Percentiles rank a stretch among this genome's conserved stretches.
Evolutionary conservation across 78 protist species (phyloP).

Genomic region (Dictyostelium capitatum): DNA sequence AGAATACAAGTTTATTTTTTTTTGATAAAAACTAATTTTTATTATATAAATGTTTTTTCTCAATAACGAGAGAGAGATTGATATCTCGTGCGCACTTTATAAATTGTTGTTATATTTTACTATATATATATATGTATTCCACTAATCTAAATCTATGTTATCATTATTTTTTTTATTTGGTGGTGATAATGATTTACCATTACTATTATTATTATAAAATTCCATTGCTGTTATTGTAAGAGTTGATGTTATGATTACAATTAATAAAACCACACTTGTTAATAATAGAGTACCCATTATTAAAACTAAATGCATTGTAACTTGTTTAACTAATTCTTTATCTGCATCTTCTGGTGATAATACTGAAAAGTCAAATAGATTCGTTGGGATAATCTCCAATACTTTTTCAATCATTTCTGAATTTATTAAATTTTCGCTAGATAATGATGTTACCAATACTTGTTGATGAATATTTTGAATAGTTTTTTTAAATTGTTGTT

Average conservation of each 20-base stretch:
- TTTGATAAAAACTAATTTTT: too few species aligned
- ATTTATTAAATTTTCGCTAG: not conserved
- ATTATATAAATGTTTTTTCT: too few species aligned
- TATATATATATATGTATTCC: too few species aligned
- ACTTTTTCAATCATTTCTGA: slow-evolving; percentile 18
- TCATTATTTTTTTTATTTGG: not conserved
- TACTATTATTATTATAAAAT: slow-evolving; percentile 35
- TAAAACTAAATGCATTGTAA: slow-evolving; percentile 32
- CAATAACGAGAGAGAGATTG: too few species aligned
- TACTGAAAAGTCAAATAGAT: not conserved
- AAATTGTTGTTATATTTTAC: too few species aligned
- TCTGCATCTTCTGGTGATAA: slow-evolving; percentile 61
- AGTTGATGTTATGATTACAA: slow-evolving; percentile 38
- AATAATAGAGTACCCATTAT: slow-evolving; percentile 60
- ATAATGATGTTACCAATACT: not conserved
- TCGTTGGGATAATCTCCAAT: slow-evolving; percentile 18
- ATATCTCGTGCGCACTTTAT: too few species aligned
- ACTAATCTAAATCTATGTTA: not conserved
- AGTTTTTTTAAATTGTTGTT: not conserved
- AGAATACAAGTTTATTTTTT: too few species aligned
- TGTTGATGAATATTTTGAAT: slow-evolving; percentile 26
- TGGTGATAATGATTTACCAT: not conserved
- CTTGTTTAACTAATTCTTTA: slow-evolving; percentile 64
- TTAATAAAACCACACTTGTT: slow-evolving; percentile 46
- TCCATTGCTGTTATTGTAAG: slow-evolving; percentile 38